phyloP scores from a whole-genome alignment of 768 basidiomycete genomes.

The Daedaleopsis sinensis region DNA sequence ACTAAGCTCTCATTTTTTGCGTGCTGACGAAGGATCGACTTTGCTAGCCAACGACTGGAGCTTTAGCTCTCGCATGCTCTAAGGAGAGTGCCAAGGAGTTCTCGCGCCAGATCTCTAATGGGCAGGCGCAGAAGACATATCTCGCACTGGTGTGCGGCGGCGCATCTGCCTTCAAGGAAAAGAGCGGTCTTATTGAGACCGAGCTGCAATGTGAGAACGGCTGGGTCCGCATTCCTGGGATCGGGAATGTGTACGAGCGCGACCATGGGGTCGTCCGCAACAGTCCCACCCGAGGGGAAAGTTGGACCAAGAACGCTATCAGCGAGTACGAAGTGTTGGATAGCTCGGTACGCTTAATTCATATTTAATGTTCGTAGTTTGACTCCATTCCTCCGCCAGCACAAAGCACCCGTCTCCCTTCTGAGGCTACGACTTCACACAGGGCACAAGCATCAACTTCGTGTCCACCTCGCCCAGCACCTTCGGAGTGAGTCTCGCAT shows the following conservation, averaged over 20 bases:
- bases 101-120: not conserved
- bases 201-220: slow-evolving; percentile 2
- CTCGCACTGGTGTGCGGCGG: slow-evolving; percentile 13
- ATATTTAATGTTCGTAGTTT: not conserved
- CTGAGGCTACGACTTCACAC: not conserved
- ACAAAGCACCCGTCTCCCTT: slow-evolving; percentile 8
- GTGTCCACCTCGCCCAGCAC: slow-evolving; percentile 11
- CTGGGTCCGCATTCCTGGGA: slow-evolving; percentile 1
- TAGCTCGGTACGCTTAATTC: slow-evolving; percentile 7
- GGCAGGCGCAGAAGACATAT: slow-evolving; percentile 9
- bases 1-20: too few species aligned
- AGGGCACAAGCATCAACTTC: slow-evolving; percentile 12
- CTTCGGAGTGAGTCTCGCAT: slow-evolving; percentile 3
- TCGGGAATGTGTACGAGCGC: not conserved
- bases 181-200: slow-evolving; percentile 3
- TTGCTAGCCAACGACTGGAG: slow-evolving; percentile 10
- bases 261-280: not conserved
- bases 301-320: slow-evolving; percentile 1
- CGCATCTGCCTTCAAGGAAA: not conserved
- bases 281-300: not conserved
- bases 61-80: slow-evolving; percentile 2
- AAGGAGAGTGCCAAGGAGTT: not conserved
- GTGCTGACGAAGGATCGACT: not conserved
- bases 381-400: not conserved
- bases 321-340: slow-evolving; percentile 9